Evolutionary conservation across 2,329 filamentous ascomycete species (phyloP).

Genomic region (Colletotrichum filicis): DNA sequence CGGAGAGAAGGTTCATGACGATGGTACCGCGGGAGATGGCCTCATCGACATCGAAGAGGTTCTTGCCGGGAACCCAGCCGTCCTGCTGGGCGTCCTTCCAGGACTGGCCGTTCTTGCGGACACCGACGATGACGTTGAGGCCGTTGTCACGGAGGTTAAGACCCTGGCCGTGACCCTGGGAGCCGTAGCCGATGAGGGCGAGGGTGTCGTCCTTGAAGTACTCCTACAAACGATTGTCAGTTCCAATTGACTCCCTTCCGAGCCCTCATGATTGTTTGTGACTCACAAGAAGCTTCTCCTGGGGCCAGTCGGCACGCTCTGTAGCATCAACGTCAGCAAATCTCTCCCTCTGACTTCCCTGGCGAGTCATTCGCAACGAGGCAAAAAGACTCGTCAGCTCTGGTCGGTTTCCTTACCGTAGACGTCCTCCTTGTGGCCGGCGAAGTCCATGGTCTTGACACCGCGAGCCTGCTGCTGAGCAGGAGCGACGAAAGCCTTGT

Average conservation of each 20-base stretch:
- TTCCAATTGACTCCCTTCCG: slow-evolving; percentile 5
- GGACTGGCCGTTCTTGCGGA: slow-evolving; percentile 97
- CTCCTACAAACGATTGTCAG: slow-evolving; percentile 66
- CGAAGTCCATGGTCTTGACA: slow-evolving; percentile 99
- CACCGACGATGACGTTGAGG: slow-evolving; percentile 98
- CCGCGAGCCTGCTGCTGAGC: slow-evolving; percentile 80
- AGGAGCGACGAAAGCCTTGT: slow-evolving; percentile 54
- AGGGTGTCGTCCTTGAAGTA: slow-evolving; percentile 99
- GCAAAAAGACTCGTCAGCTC: background rate
- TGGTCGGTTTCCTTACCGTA: slow-evolving; percentile 72
- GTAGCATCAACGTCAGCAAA: slow-evolving; percentile 39
- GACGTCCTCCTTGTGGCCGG: slow-evolving; percentile 92
- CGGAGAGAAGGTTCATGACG: slow-evolving; percentile 98
- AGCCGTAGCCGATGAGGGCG: slow-evolving; percentile 97
- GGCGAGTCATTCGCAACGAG: slow-evolving; percentile 21
- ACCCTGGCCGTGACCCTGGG: slow-evolving; percentile 98
- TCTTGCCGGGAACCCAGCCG: slow-evolving; percentile 98
- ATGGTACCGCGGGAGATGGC: slow-evolving; percentile 94
- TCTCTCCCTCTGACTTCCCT: slow-evolving; percentile 3
- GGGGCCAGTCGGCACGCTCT: slow-evolving; percentile 99
- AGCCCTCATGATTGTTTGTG: slow-evolving; percentile 35
- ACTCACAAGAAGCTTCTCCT: slow-evolving; percentile 95
- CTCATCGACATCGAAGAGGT: slow-evolving; percentile 98
- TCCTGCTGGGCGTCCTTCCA: slow-evolving; percentile 98
- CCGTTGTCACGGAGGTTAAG: slow-evolving; percentile 99